These are phyloP conservation scores for Hysterangium stoloniferum DNA, from an alignment of 768 basidiomycete species.

Conservation along the genomic window DNA sequence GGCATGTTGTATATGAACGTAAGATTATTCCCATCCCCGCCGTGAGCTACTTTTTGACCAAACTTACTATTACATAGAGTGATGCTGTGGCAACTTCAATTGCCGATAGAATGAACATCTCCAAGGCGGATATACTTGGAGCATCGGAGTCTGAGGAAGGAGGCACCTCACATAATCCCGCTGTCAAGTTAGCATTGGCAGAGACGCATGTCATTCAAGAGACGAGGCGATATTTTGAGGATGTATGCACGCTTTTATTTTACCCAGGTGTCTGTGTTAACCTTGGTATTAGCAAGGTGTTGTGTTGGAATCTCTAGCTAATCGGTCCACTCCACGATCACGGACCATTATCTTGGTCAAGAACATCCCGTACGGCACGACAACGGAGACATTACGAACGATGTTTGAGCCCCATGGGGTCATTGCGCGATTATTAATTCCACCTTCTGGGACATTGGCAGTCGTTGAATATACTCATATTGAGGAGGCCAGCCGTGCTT, in stretches of 20 bases:
- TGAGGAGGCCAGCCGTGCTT: slow-evolving; percentile 65
- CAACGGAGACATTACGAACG: slow-evolving; percentile 62
- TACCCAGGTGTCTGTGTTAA: slow-evolving; percentile 25
- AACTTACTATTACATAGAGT: too few relatives aligned
- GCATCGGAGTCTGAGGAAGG: slow-evolving; percentile 62
- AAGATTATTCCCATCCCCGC: background rate
- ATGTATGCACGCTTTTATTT: slow-evolving; percentile 56
- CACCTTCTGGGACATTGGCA: slow-evolving; percentile 89
- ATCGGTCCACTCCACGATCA: slow-evolving; percentile 37
- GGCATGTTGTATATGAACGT: slow-evolving; percentile 97
- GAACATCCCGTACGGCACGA: slow-evolving; percentile 92
- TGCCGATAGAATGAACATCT: slow-evolving; percentile 78
- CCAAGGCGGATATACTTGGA: slow-evolving; percentile 84
- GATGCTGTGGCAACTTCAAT: slow-evolving; percentile 91
- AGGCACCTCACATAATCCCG: slow-evolving; percentile 32
- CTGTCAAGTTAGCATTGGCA: slow-evolving; percentile 91
- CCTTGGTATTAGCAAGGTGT: slow-evolving; percentile 22
- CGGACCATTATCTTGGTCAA: slow-evolving; percentile 87
- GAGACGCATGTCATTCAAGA: slow-evolving; percentile 96
- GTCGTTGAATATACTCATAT: slow-evolving; percentile 79
- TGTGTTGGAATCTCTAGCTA: slow-evolving; percentile 23
- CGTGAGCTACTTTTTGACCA: slow-evolving; percentile 11
- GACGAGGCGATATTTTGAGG: slow-evolving; percentile 86
- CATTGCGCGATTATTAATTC: slow-evolving; percentile 66
- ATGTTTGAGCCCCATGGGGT: slow-evolving; percentile 73